Evolutionary conservation across 2,329 filamentous ascomycete species (phyloP).

Genomic region (Elsinoe necatrix): DNA sequence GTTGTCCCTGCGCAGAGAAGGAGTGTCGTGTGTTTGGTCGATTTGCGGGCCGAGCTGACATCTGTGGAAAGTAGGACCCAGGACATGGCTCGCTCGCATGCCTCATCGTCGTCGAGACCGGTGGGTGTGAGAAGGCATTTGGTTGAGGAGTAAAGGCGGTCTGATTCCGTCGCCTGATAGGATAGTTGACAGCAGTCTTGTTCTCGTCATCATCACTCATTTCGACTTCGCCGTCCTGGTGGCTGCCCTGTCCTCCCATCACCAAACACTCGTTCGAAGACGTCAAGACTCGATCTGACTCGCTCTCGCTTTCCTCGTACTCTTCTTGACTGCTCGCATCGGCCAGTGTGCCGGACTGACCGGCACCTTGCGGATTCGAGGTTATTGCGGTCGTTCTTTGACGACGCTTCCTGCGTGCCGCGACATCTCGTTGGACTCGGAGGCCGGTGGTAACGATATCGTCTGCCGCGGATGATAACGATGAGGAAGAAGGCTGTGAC

Average conservation of each 20-base stretch:
- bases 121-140: conserved; percentile 84
- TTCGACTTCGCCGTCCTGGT: not conserved
- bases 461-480: conserved; percentile 72
- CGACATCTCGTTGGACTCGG: conserved; percentile 59
- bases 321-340: conserved; percentile 76
- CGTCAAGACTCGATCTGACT: conserved; percentile 64
- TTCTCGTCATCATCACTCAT: conserved; percentile 62
- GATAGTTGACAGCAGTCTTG: conserved; percentile 67
- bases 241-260: conserved; percentile 15
- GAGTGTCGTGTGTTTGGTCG: conserved; percentile 27
- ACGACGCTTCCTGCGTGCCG: conserved; percentile 48
- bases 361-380: conserved; percentile 32
- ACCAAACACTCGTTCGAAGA: conserved; percentile 51
- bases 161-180: conserved; percentile 38
- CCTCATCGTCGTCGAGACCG: conserved; percentile 44
- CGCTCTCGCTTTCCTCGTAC: conserved; percentile 87
- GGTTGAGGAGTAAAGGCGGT: conserved; percentile 71
- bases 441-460: conserved; percentile 88
- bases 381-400: conserved; percentile 36
- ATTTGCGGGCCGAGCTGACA: conserved; percentile 28
- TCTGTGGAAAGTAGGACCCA: conserved; percentile 37
- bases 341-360: conserved; percentile 38
- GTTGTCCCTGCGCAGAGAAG: conserved; percentile 30
- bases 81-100: conserved; percentile 42
- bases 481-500: conserved; percentile 89